Base-by-base conservation (phyloP, 495 filamentous ascomycete genomes). In the Neurospora sp. region DNA sequence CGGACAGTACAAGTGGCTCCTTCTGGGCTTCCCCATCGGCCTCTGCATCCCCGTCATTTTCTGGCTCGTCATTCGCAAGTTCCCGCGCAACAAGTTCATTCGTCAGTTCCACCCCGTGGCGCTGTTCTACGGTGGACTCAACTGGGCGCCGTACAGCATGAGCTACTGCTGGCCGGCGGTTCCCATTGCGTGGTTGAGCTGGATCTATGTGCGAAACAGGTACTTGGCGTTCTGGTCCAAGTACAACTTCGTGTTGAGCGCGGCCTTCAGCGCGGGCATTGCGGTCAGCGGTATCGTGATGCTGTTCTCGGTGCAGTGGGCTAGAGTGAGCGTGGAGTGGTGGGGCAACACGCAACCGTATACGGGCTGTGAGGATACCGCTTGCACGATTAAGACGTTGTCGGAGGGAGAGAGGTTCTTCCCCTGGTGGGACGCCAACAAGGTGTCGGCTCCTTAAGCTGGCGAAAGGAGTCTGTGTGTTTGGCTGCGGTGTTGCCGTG, bases 211-310 rank as follows among this genome's bases (percentile, higher is more conserved):
- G 12, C 81, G 80, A 68, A 76, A 75, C 59, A 72, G 81, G 39
- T 83, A 74, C 70, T 44, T 83, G 44, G 79, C 72, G 10, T 74
- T 84, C 65, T 83, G 82, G 82, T 81, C 81, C 27, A 84, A 84
- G 81, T 85, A 84, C 75, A 83, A 84, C 76, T 84, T 81, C 45
- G 79, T 83, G 17, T 74, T 80, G 20, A 83, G 81, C 0, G 82
- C 83, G 0, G 78, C 80, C 17, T 81, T 81, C 12, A 79, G 76
- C 12, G 77, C 75, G 72, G 83, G 79, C 44, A 79, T 84, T 41
- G 83, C 83, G 17, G 74, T 84, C 38, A 76, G 77, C 8, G 82
- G 74, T 42, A 79, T 83, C 53, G 75, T 84, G 71, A 83, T 82
- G 35, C 82, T 85, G 78, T 84, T 83, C 71, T 71, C 77, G 31